Base-by-base conservation (phyloP, 2,329 filamentous ascomycete species). In the Rhynchosporium graminicola region DNA sequence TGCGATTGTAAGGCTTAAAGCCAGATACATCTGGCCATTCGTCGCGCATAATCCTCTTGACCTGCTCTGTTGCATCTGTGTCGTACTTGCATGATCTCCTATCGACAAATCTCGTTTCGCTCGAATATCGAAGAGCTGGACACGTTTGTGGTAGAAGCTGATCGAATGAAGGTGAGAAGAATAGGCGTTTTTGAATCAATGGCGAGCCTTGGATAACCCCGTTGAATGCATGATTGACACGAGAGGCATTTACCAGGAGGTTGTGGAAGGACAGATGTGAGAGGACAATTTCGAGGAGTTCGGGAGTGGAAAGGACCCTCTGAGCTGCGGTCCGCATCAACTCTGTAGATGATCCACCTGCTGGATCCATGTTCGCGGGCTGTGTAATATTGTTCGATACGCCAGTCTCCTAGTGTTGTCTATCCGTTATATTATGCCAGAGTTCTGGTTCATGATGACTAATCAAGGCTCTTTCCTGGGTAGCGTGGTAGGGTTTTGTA, bases 271-370 rank as follows among this genome's bases (percentile, higher is more conserved):
- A 42, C 33, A 59, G 57, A 9, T 42, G 45, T 4, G 20, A 20
- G 6, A 59, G 38, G 12, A 50, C 43, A 12, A 51, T 59, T 47
- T 59, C 57, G 57, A 59, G 33, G 36, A 59, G 45, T 20, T 59
- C 57, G 20, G 57, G 57, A 7, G 57, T 59, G 5, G 46, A 12
- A n/a, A 59, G 46, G 36, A 59, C 57, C 43, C 31, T 31, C 46
- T 59, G 57, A 3, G 20, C 46, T 4, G 57, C 46, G 29, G 46
- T 36, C 28, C n/a, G n/a, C 10, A 9, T 38, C 33, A 38, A 33
- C 6, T 38, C 6, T 10, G 33, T 8, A 26, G n/a, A 38, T 4
- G 2, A 9, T 8, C 26, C 8, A 20, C 3, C 33, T 26, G 29
- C 2, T 26, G 15, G 3, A 7, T 52, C 33, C 50, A 52, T 52